Conservation (phyloP, 257 asterid species). For the Asclepias syriaca region DNA sequence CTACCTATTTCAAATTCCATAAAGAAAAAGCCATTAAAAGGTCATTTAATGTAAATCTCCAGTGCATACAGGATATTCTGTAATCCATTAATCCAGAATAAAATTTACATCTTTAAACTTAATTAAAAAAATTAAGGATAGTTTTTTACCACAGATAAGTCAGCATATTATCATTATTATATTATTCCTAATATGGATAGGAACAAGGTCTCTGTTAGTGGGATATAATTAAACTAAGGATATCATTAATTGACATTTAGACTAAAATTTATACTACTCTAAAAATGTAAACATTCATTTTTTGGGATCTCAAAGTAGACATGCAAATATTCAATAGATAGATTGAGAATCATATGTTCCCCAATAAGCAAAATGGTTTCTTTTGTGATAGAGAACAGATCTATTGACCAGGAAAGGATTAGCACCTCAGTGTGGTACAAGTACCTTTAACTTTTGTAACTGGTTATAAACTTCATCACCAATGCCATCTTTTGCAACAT, state of each 20-base stretch:
- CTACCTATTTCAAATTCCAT: background rate
- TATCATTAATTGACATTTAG: too few relatives aligned
- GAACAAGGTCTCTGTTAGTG: background rate
- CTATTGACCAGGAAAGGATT: background rate
- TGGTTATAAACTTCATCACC: slow-evolving; percentile 62
- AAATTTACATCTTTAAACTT: background rate
- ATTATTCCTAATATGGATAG: too few relatives aligned
- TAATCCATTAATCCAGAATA: background rate
- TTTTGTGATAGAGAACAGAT: background rate
- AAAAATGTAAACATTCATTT: too few relatives aligned
- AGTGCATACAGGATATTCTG: background rate
- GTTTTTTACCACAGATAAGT: too few relatives aligned
- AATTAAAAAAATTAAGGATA: too few relatives aligned
- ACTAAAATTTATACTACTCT: too few relatives aligned
- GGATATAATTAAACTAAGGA: background rate
- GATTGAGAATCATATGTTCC: background rate
- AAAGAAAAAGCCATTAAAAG: background rate
- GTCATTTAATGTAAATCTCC: background rate
- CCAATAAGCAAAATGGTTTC: background rate
- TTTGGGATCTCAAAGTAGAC: background rate
- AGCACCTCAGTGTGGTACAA: slow-evolving; percentile 9
- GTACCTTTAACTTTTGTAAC: slow-evolving; percentile 72
- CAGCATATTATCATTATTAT: too few relatives aligned
- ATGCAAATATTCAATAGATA: background rate
- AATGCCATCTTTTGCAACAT: slow-evolving; percentile 42